Percentiles rank a stretch among this genome's conserved stretches.
phyloP scores from a whole-genome alignment of 805 yeast genomes.

The Ogataea methylovora region DNA sequence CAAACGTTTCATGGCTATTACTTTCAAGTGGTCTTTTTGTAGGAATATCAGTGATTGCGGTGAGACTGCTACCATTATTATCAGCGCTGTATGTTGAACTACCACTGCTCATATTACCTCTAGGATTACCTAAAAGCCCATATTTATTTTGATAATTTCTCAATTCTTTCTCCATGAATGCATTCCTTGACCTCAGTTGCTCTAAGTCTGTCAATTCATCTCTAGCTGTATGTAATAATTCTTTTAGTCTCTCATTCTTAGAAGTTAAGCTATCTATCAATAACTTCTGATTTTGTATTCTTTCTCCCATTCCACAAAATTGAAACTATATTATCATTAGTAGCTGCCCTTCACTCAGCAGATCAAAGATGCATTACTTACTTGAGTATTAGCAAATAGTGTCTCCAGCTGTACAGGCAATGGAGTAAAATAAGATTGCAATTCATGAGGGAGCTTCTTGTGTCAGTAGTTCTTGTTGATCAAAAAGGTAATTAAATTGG shows the following conservation, averaged over 20 bases:
- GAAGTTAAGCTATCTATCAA: constrained; percentile 1
- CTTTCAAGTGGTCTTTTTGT: background rate
- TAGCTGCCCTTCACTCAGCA: too few species aligned
- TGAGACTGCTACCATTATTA: background rate
- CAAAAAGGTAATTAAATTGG: background rate
- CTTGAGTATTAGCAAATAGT: constrained; percentile 8
- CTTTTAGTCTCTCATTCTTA: constrained; percentile 4
- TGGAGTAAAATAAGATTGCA: constrained; percentile 9
- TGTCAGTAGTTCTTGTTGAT: background rate
- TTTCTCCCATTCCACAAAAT: constrained; percentile 7
- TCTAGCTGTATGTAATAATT: constrained; percentile 8
- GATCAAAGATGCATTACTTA: too few species aligned
- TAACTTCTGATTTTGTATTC: constrained; percentile 2
- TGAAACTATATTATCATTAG: constrained; percentile 4
- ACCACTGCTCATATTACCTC: too few species aligned
- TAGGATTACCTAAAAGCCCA: too few species aligned
- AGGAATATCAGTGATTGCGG: background rate
- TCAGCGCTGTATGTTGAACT: too few species aligned
- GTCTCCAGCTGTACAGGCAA: constrained; percentile 10
- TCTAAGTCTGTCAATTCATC: constrained; percentile 6
- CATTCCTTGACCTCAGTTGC: background rate
- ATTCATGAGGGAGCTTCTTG: constrained; percentile 6
- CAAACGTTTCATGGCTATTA: background rate
- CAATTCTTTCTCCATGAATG: background rate
- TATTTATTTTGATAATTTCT: background rate